Evolutionary conservation across 345 rosid genomes (phyloP), one percentile per base, ranked within the genome.

Genomic region (Melastoma malabathricum): DNA sequence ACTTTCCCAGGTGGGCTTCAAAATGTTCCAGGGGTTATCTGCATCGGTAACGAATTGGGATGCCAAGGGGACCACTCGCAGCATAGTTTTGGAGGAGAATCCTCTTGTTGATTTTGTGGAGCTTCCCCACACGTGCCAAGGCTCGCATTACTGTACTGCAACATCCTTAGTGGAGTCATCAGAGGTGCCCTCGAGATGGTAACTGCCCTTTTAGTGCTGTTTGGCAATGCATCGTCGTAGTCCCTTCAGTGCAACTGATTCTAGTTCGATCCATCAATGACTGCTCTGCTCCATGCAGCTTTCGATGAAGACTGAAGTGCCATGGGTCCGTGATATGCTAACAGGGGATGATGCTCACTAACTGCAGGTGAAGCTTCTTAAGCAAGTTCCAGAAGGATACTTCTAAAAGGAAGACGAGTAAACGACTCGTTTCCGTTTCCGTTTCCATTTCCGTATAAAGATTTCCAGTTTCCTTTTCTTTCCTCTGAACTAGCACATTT

Each of bases 111-210:
- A 90, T 64, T 90, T 86, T 52, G 98, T 86, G 46, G 98, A 90
- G 70, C 94, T 90, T 58, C 98, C 98, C 9, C 96, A 90, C 67
- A 80, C 82, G 48, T 90, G 94, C 48, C 94, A 90, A 80, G 98
- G 96, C 34, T 87, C 86, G 59, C 70, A 76, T 72, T n/a, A n/a
- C n/a, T n/a, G n/a, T 86, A 86, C 57, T 90, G 98, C 89, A 86
- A 86, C 68, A 69, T 90, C 66, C 74, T 90, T 59, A 86, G 87
- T 68, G 95, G 96, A 62, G 95, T 90, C 71, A 75, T 90, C 45
- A 73, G 92, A 72, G 96, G 98, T 67, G 96, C 96, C 51, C 66
- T 90, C 10, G 96, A 86, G 72, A 90, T 90, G 98, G 96, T 86
- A 48, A 75, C 81, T 72, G 54, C 43, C 34, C 43, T 15, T 50